Conservation (phyloP, 345 rosid genomes). For the Linum usitatissimum region DNA sequence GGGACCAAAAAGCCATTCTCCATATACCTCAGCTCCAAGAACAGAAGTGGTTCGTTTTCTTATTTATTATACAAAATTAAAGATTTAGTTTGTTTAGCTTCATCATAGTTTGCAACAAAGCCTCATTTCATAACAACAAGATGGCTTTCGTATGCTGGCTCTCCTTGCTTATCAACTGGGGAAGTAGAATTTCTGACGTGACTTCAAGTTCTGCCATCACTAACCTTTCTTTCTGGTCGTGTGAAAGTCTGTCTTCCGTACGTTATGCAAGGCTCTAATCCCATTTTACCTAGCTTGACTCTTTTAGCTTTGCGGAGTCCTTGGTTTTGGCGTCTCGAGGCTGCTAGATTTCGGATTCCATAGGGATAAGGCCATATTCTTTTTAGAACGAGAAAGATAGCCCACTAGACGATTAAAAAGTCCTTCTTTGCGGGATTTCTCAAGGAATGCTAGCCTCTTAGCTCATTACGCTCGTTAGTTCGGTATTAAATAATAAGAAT, state of each 20-base stretch:
- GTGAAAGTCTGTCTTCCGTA: neutral
- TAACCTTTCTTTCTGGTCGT: neutral
- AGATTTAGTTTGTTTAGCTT: no score
- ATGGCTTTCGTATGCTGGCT: neutral
- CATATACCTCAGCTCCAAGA: neutral
- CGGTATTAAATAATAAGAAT: no score
- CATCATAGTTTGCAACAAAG: neutral
- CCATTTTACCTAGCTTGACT: neutral
- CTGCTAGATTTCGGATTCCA: neutral
- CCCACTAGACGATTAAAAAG: no score
- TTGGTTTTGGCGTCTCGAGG: neutral
- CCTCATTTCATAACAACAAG: neutral
- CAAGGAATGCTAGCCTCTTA: no score
- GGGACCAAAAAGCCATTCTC: conserved; percentile 1
- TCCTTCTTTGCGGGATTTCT: no score
- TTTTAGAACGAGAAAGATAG: no score
- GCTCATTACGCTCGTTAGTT: no score
- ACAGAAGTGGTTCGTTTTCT: neutral
- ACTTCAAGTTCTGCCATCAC: neutral
- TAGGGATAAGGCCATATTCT: no score
- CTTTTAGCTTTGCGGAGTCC: neutral
- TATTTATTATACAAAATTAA: neutral
- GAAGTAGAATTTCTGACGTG: neutral
- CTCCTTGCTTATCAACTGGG: neutral
- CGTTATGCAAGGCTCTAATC: neutral